Base-by-base conservation (phyloP, 2,329 filamentous ascomycete species). In the Fusarium falciforme region DNA sequence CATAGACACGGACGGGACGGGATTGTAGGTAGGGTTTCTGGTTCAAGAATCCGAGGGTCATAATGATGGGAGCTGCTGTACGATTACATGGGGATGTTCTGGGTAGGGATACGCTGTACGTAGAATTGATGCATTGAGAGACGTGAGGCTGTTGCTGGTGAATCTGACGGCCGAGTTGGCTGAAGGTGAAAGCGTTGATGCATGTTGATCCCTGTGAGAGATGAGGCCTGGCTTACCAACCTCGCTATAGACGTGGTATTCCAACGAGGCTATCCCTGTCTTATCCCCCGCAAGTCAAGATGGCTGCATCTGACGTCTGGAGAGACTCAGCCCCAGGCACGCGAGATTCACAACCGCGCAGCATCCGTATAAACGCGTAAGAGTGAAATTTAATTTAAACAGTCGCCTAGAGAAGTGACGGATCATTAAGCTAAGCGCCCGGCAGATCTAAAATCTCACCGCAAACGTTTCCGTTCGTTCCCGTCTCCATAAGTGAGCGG, bases 21-120 rank as follows among this genome's bases (percentile, higher is more conserved):
- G 20, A 8, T 36, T 57, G 54, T n/a, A 36, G 22, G 54, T 10
- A 61, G 40, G 52, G 63, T 61, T 59, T 58, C 17, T 65, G 36
- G 2, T 54, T 52, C 40, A 52, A 38, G 42, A 22, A 49, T 52
- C n/a, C 59, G 35, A 55, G 58, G 33, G 49, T 49, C 36, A 27
- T 74, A 63, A 69, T 74, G 52, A 74, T 36, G 72, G 71, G 33
- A 40, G 58, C 16, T 36, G 40, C 42, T 73, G 71, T 73, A 73
- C 60, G 71, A 73, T 74, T 52, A 74, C 54, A 64, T 31, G 61
- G 52, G 44, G 36, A 52, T 42, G 57, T 44, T 42, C 17, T 65
- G 54, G 59, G 31, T 52, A 38, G 54, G 66, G 57, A 40, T 44
- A 60, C 40, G 66, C 64, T 70, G 61, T 73, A 67, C 35, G 70